Evolutionary conservation across 129 eudicot species (phyloP).

Genomic region (Flaveria bidentis): DNA sequence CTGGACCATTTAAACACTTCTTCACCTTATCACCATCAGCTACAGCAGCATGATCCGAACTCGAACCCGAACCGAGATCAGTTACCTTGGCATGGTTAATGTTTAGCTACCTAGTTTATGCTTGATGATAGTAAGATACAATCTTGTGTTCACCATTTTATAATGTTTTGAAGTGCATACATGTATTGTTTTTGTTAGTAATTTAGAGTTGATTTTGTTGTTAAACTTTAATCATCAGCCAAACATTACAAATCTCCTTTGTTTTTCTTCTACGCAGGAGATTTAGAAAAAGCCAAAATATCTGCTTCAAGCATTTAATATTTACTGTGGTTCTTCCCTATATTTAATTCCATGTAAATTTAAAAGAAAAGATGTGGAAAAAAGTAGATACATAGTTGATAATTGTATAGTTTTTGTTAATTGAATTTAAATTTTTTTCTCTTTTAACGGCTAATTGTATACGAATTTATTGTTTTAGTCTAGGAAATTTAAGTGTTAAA

Average conservation of each 20-base stretch:
- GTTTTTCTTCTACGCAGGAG: neutral
- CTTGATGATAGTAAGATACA: slow-evolving; percentile 15
- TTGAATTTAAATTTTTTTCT: too few relatives aligned
- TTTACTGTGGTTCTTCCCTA: too few relatives aligned
- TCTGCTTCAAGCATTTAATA: neutral
- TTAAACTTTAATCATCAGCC: neutral
- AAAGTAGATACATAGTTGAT: too few relatives aligned
- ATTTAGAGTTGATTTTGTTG: slow-evolving; percentile 19
- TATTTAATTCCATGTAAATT: too few relatives aligned
- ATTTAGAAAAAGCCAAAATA: neutral
- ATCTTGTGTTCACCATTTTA: slow-evolving; percentile 27
- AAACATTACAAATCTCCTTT: slow-evolving; percentile 15
- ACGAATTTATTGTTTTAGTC: too few relatives aligned
- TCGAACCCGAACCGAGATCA: slow-evolving; percentile 39
- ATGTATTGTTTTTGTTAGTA: slow-evolving; percentile 15
- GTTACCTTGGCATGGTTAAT: slow-evolving; percentile 56
- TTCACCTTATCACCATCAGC: slow-evolving; percentile 43
- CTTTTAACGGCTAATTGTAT: too few relatives aligned
- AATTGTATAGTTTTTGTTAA: too few relatives aligned
- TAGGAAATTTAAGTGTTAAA: too few relatives aligned
- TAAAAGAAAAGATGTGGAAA: too few relatives aligned
- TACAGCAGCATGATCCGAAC: slow-evolving; percentile 29
- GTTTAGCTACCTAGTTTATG: slow-evolving; percentile 13
- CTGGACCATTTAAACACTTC: slow-evolving; percentile 43
- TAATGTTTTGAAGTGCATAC: slow-evolving; percentile 22